Conservation (phyloP, 2,329 filamentous ascomycete species). For the Fusarium luffae region DNA sequence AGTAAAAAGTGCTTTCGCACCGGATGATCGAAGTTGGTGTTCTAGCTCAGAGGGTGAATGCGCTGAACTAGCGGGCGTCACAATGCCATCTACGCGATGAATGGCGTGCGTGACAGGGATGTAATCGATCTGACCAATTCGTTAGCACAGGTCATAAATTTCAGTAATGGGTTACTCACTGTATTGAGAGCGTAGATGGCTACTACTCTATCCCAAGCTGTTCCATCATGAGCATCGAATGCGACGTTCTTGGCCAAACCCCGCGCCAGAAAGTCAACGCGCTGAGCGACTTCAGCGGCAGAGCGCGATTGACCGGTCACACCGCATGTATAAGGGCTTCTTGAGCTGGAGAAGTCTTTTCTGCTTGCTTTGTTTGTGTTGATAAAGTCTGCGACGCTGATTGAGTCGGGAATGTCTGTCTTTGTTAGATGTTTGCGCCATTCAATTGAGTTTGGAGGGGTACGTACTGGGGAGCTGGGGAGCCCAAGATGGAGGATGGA, state of each 20-base stretch:
- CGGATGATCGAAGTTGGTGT: slow-evolving; percentile 76
- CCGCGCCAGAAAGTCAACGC: slow-evolving; percentile 75
- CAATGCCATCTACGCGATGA: slow-evolving; percentile 77
- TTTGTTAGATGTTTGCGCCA: not conserved
- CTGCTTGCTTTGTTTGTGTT: slow-evolving; percentile 62
- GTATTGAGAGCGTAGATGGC: slow-evolving; percentile 82
- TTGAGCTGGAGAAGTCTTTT: slow-evolving; percentile 69
- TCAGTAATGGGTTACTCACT: slow-evolving; percentile 51
- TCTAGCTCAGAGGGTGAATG: slow-evolving; percentile 76
- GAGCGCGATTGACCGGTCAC: slow-evolving; percentile 75
- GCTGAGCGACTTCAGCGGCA: slow-evolving; percentile 69
- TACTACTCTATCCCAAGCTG: slow-evolving; percentile 84
- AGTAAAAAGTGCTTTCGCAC: slow-evolving; percentile 78
- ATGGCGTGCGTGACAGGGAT: slow-evolving; percentile 80
- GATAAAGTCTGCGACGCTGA: slow-evolving; percentile 79
- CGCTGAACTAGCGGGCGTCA: slow-evolving; percentile 78
- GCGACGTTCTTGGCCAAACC: slow-evolving; percentile 72
- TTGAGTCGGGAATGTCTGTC: slow-evolving; percentile 26
- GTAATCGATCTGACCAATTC: slow-evolving; percentile 71
- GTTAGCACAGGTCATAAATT: rapidly evolving
- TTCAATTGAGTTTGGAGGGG: not conserved
- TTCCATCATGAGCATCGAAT: slow-evolving; percentile 74
- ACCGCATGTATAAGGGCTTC: slow-evolving; percentile 80
- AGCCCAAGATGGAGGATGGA: slow-evolving; percentile 20
- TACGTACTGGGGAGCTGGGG: slow-evolving; percentile 21